Percentiles rank a stretch among this genome's conserved stretches.
Conservation (phyloP, 345 rosid genomes). For the Populus davidiana region DNA sequence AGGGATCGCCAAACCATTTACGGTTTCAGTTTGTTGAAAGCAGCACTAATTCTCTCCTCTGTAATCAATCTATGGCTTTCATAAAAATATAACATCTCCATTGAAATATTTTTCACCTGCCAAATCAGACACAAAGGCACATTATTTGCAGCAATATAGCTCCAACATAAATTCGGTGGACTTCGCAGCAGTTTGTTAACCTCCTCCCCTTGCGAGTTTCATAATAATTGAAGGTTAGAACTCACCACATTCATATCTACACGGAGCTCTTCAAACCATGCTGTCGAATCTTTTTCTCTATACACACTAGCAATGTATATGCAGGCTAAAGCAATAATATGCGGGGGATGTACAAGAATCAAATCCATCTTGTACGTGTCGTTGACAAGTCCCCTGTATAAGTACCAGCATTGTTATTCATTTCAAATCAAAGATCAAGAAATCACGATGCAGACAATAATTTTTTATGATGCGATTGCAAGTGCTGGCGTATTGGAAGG, state of each 20-base stretch:
- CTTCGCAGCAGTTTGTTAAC: neutral
- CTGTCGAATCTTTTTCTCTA: conserved; percentile 68
- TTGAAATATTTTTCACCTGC: conserved; percentile 57
- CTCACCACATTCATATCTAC: conserved; percentile 97
- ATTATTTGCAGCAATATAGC: neutral
- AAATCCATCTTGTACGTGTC: conserved; percentile 97
- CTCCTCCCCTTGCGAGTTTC: too few species aligned
- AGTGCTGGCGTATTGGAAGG: neutral
- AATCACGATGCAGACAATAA: neutral
- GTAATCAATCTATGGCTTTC: conserved; percentile 39
- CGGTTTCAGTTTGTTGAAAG: conserved; percentile 54
- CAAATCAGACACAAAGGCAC: neutral
- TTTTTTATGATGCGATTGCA: neutral
- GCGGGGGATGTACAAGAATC: conserved; percentile 84
- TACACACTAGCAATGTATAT: conserved; percentile 71
- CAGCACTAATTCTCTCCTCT: conserved; percentile 42
- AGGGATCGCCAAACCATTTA: conserved; percentile 19
- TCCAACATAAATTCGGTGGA: too few species aligned
- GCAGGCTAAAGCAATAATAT: conserved; percentile 88
- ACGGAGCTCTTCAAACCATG: conserved; percentile 98
- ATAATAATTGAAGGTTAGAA: neutral
- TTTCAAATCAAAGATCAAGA: neutral
- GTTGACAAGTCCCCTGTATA: conserved; percentile 84
- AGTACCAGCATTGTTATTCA: neutral
- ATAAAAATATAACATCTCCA: conserved; percentile 60